These are phyloP conservation scores for Colletotrichum tropicale DNA, from an alignment of 2,329 filamentous ascomycete species.

Conservation along the genomic window DNA sequence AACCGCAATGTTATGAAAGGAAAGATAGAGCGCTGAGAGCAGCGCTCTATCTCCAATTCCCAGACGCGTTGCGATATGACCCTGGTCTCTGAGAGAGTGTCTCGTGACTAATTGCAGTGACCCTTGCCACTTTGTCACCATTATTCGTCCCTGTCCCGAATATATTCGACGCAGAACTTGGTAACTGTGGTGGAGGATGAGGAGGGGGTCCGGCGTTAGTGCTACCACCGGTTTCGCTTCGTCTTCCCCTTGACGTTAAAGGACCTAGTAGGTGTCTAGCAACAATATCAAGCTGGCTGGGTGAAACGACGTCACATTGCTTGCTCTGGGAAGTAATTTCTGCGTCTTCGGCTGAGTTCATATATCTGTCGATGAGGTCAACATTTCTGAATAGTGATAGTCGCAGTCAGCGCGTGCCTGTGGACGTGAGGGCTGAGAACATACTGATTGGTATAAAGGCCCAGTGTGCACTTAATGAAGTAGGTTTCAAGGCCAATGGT, in stretches of 20 bases:
- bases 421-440: background rate
- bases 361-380: rapidly evolving
- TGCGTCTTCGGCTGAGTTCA: rapidly evolving
- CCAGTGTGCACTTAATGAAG: rapidly evolving
- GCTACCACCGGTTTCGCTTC: too few species aligned
- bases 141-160: rapidly evolving
- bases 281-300: rapidly evolving
- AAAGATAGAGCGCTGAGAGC: too few species aligned
- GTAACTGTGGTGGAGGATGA: rapidly evolving
- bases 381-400: rapidly evolving
- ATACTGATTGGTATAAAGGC: background rate
- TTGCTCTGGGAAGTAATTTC: background rate
- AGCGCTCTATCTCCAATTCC: too few species aligned
- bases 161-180: background rate
- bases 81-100: too few species aligned
- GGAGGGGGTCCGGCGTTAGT: too few species aligned
- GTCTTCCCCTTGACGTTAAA: too few species aligned
- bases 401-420: rapidly evolving
- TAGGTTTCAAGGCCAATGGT: too few species aligned
- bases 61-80: background rate
- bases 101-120: rapidly evolving
- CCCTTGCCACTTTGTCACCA: background rate
- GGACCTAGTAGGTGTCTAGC: background rate
- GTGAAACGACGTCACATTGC: rapidly evolving
- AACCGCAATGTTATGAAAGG: too few species aligned